Evolutionary conservation across 2,329 filamentous ascomycete species (phyloP).

Genomic region (Scedosporium aurantiacum): DNA sequence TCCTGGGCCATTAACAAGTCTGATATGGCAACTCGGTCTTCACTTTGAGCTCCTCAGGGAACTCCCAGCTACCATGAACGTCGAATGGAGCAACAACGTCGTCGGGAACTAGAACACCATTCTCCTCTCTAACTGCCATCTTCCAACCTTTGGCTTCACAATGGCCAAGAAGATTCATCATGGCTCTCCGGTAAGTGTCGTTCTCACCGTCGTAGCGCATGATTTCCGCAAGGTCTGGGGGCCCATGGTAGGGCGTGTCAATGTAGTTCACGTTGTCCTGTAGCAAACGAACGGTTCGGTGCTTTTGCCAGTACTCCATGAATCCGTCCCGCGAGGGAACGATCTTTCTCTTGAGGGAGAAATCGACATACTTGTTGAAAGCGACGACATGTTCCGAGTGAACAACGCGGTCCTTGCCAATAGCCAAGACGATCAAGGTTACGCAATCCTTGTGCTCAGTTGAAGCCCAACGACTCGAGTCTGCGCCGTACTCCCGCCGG

Average conservation of each 20-base stretch:
- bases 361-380: constrained; percentile 5
- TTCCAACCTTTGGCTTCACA: neutral
- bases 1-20: neutral
- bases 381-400: neutral
- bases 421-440: neutral
- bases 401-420: neutral
- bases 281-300: neutral
- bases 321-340: constrained; percentile 1
- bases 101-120: neutral
- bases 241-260: neutral
- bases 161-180: constrained; percentile 4
- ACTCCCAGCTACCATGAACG: neutral
- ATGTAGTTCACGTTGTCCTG: neutral
- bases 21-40: neutral
- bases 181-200: neutral
- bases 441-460: neutral
- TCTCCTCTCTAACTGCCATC: neutral
- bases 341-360: neutral
- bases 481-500: neutral
- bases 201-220: neutral
- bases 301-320: constrained; percentile 4
- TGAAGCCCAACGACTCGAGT: neutral
- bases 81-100: neutral
- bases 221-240: neutral
- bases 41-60: neutral